These are phyloP conservation scores for Citrus australasica DNA, from an alignment of 345 rosid genomes.

Conservation along the genomic window DNA sequence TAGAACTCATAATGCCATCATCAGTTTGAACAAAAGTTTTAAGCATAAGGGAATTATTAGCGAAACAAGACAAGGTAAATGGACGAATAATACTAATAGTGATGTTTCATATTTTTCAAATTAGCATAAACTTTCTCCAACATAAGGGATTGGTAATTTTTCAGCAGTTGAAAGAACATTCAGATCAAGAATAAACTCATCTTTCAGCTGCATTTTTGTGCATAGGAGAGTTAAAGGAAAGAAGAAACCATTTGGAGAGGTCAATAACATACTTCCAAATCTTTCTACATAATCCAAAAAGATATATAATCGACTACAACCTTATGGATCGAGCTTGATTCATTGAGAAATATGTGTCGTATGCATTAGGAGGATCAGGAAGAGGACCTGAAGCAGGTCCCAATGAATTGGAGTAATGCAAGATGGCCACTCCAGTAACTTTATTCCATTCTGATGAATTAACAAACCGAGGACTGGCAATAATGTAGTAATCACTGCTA, in stretches of 20 bases:
- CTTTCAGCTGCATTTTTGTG: conserved; percentile 11
- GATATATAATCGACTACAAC: conserved; percentile 41
- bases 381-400: conserved; percentile 89
- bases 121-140: background rate
- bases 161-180: background rate
- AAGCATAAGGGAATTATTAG: background rate
- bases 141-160: background rate
- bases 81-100: background rate
- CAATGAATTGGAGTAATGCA: conserved; percentile 81
- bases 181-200: background rate
- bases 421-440: conserved; percentile 65
- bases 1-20: conserved; percentile 5
- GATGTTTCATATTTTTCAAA: background rate
- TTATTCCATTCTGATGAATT: conserved; percentile 48
- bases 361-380: conserved; percentile 74
- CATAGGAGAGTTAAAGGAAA: background rate
- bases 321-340: conserved; percentile 98
- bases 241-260: background rate
- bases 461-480: conserved; percentile 73
- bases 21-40: background rate
- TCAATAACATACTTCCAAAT: background rate
- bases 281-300: conserved; percentile 17
- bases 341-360: conserved; percentile 78
- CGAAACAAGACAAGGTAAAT: too few relatives aligned
- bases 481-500: conserved; percentile 75